A percentile compares a stretch with the other conserved stretches of the same genome.
Conservation (phyloP, 495 filamentous ascomycete genomes). For the Cenococcum geophilum region DNA sequence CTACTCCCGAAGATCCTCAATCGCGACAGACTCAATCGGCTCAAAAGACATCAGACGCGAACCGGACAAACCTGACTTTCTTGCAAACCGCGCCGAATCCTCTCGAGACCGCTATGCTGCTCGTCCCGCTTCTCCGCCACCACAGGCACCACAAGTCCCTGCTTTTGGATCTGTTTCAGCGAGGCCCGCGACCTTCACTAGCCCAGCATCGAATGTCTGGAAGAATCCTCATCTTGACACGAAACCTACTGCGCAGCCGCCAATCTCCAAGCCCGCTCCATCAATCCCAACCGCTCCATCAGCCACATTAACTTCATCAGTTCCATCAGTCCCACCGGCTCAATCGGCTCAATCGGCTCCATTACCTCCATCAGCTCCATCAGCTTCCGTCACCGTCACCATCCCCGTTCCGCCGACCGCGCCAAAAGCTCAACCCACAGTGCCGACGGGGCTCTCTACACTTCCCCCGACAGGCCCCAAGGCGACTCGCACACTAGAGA, state of each 20-base stretch:
- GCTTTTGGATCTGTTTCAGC: constrained; percentile 52
- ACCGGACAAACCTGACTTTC: constrained; percentile 39
- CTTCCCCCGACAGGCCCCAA: constrained; percentile 36
- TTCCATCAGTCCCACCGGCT: not conserved
- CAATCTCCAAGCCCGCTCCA: constrained; percentile 13
- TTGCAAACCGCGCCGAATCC: constrained; percentile 40
- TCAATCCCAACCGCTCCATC: not conserved
- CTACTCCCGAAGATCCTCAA: constrained; percentile 26
- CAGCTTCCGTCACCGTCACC: not conserved
- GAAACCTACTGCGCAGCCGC: constrained; percentile 30
- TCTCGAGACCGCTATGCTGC: constrained; percentile 40
- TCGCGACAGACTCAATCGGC: constrained; percentile 18
- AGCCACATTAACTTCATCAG: not conserved
- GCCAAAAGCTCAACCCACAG: too few species aligned
- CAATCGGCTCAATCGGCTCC: not conserved
- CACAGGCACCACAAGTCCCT: constrained; percentile 62
- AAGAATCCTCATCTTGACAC: constrained; percentile 31
- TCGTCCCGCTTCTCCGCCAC: constrained; percentile 55
- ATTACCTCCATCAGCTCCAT: not conserved
- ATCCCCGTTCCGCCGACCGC: not conserved
- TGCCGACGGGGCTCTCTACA: constrained; percentile 15
- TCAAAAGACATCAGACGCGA: constrained; percentile 43
- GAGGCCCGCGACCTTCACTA: constrained; percentile 1
- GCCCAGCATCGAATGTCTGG: constrained; percentile 32
- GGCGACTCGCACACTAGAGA: constrained; percentile 27